A percentile compares a stretch with the other conserved stretches of the same genome.
These are phyloP conservation scores for Rutstroemia sp. DNA, from an alignment of 2,329 filamentous ascomycete genomes.

Conservation along the genomic window DNA sequence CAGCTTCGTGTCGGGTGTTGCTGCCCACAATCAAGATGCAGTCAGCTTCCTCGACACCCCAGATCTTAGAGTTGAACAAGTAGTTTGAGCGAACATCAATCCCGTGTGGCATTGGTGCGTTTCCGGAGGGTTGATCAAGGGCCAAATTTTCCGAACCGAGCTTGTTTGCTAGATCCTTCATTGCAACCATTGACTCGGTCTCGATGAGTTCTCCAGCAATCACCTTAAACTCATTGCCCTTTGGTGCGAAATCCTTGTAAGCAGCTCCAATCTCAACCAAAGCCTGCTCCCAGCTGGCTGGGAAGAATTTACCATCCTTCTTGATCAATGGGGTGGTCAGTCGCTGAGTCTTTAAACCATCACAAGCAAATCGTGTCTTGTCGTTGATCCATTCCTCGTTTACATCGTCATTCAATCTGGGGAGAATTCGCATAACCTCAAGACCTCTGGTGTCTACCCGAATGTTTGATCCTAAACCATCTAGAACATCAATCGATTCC, in stretches of 20 bases:
- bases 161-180: slow-evolving; percentile 96
- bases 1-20: slow-evolving; percentile 92
- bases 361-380: slow-evolving; percentile 93
- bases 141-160: slow-evolving; percentile 94
- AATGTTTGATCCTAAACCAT: slow-evolving; percentile 90
- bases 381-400: slow-evolving; percentile 99
- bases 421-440: slow-evolving; percentile 92
- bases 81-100: slow-evolving; percentile 92
- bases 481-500: slow-evolving; percentile 90
- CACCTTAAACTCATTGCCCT: slow-evolving; percentile 92
- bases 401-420: slow-evolving; percentile 91
- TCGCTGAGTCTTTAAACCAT: slow-evolving; percentile 92
- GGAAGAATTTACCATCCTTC: slow-evolving; percentile 82
- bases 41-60: slow-evolving; percentile 89
- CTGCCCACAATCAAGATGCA: slow-evolving; percentile 87
- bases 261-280: slow-evolving; percentile 79
- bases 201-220: slow-evolving; percentile 88
- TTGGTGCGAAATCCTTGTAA: slow-evolving; percentile 70
- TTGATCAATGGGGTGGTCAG: slow-evolving; percentile 88
- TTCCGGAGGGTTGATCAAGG: slow-evolving; percentile 81
- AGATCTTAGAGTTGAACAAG: slow-evolving; percentile 92
- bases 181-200: slow-evolving; percentile 86
- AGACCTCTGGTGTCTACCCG: slow-evolving; percentile 87
- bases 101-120: slow-evolving; percentile 80
- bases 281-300: slow-evolving; percentile 92